Evolutionary conservation across 1,284 basidiomycete species (phyloP).

Genomic region (Gymnopus androsaceus): DNA sequence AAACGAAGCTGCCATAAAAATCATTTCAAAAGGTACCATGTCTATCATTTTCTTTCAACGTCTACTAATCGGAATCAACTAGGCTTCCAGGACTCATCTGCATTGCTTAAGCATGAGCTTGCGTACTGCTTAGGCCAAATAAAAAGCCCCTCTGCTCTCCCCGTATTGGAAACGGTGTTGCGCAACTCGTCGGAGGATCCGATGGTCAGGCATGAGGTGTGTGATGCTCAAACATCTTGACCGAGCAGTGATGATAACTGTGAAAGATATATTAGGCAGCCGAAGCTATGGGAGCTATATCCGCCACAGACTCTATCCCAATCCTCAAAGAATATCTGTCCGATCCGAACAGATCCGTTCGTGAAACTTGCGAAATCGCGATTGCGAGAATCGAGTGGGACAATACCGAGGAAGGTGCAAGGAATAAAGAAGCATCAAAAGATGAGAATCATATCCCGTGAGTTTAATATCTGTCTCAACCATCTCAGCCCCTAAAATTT

Average conservation of each 20-base stretch:
- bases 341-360: slow-evolving; percentile 79
- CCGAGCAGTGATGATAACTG: slow-evolving; percentile 13
- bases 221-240: slow-evolving; percentile 19
- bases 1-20: slow-evolving; percentile 77
- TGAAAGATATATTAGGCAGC: slow-evolving; percentile 67
- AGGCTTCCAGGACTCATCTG: slow-evolving; percentile 89
- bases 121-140: slow-evolving; percentile 98
- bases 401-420: slow-evolving; percentile 71
- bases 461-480: slow-evolving; percentile 20
- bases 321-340: slow-evolving; percentile 74
- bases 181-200: slow-evolving; percentile 77
- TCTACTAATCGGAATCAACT: background rate
- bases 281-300: slow-evolving; percentile 97
- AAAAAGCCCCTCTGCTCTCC: slow-evolving; percentile 72
- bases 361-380: slow-evolving; percentile 98
- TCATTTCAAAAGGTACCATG: slow-evolving; percentile 80
- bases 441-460: slow-evolving; percentile 42
- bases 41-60: slow-evolving; percentile 8
- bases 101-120: slow-evolving; percentile 94
- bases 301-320: slow-evolving; percentile 65
- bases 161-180: slow-evolving; percentile 79
- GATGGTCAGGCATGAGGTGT: slow-evolving; percentile 97
- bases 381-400: slow-evolving; percentile 96
- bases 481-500: background rate
- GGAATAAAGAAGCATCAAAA: slow-evolving; percentile 38